Conservation (phyloP, 2,329 filamentous ascomycete species). For the Aspergillus ustus region DNA sequence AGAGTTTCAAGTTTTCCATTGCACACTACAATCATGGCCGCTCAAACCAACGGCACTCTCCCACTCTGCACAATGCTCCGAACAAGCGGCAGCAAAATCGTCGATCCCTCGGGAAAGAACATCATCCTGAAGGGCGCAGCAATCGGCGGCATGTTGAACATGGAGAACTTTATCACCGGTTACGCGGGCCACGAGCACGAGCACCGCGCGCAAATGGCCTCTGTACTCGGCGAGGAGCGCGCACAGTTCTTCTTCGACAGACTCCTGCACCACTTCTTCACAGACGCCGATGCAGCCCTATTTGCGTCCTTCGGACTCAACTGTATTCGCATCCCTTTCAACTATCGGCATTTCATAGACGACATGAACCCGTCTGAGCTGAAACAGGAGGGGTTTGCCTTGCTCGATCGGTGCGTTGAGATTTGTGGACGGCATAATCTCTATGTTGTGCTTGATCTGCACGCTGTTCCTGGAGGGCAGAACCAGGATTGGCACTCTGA, state of each 20-base stretch:
- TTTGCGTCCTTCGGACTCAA: slow-evolving; percentile 59
- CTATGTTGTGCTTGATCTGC: slow-evolving; percentile 5
- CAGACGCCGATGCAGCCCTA: slow-evolving; percentile 59
- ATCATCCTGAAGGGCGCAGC: slow-evolving; percentile 59
- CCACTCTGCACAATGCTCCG: neutral
- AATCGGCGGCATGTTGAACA: slow-evolving; percentile 60
- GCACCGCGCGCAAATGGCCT: neutral
- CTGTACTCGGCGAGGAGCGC: slow-evolving; percentile 58
- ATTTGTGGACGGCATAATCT: neutral
- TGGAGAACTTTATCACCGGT: neutral
- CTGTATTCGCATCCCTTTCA: slow-evolving; percentile 62
- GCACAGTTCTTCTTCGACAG: slow-evolving; percentile 62
- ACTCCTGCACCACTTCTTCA: slow-evolving; percentile 61
- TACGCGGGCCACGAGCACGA: neutral
- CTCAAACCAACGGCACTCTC: neutral
- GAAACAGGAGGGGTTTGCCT: slow-evolving; percentile 48
- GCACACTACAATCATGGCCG: neutral
- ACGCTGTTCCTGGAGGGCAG: slow-evolving; percentile 45
- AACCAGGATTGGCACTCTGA: slow-evolving; percentile 55
- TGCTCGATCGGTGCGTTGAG: slow-evolving; percentile 48
- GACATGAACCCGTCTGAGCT: slow-evolving; percentile 47
- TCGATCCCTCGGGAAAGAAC: neutral
- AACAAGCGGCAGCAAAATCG: neutral
- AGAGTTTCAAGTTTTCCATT: neutral
- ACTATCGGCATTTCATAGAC: slow-evolving; percentile 58